A percentile compares a stretch with the other conserved stretches of the same genome.
Evolutionary conservation across 768 basidiomycete species (phyloP).

Genomic region (Trametes maxima): DNA sequence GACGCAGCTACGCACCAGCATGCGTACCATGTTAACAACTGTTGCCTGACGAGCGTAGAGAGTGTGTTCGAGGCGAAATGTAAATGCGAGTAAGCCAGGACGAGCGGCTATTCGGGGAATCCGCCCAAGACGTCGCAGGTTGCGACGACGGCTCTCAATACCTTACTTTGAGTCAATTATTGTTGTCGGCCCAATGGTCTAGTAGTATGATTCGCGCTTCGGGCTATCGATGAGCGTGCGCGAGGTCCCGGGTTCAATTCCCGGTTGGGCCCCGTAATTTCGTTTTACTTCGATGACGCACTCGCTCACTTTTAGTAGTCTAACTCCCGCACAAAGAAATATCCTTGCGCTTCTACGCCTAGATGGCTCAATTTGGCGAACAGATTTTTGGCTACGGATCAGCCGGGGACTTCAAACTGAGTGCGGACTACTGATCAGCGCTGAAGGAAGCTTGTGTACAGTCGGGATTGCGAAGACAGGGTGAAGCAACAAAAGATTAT

Average conservation of each 20-base stretch:
- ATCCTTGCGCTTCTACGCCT: not conserved
- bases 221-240: slow-evolving; percentile 4
- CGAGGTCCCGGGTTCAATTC: slow-evolving; percentile 20
- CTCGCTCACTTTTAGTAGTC: no score
- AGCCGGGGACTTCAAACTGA: no score
- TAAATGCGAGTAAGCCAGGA: no score
- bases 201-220: slow-evolving; percentile 19
- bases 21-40: slow-evolving; percentile 7
- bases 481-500: no score
- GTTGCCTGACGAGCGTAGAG: not conserved
- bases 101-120: not conserved
- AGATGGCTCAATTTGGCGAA: no score
- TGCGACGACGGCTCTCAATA: no score
- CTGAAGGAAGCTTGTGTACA: no score
- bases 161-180: not conserved
- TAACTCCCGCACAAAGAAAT: no score
- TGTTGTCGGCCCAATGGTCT: slow-evolving; percentile 15
- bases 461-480: no score
- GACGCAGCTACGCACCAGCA: not conserved
- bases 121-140: not conserved
- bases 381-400: no score
- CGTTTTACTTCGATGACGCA: not conserved
- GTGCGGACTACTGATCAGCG: no score
- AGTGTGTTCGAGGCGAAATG: not conserved
- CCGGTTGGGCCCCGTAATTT: slow-evolving; percentile 8